Conservation (phyloP, 768 basidiomycete species). For the Paxillus involutus region DNA sequence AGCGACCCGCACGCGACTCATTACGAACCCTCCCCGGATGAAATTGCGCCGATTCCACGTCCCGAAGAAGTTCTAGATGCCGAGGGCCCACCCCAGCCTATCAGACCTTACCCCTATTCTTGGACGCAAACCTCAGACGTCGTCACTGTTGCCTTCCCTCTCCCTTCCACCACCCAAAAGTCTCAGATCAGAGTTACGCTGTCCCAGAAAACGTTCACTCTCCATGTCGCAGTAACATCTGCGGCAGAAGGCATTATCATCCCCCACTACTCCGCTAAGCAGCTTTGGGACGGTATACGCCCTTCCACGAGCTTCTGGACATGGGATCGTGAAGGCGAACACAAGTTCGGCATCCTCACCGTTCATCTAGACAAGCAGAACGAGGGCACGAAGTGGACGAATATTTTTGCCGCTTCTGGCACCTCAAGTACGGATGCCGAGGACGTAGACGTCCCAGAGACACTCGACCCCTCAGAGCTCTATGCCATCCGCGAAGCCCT, state of each 20-base stretch:
- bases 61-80: slow-evolving; percentile 54
- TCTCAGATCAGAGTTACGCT: slow-evolving; percentile 67
- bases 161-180: slow-evolving; percentile 70
- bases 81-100: slow-evolving; percentile 28
- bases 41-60: slow-evolving; percentile 69
- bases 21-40: slow-evolving; percentile 63
- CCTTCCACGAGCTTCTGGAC: slow-evolving; percentile 89
- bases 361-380: slow-evolving; percentile 87
- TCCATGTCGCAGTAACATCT: slow-evolving; percentile 52
- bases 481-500: slow-evolving; percentile 76
- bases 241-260: slow-evolving; percentile 33
- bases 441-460: slow-evolving; percentile 79
- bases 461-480: slow-evolving; percentile 82
- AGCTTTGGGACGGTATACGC: slow-evolving; percentile 80
- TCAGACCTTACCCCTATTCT: slow-evolving; percentile 78
- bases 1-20: slow-evolving; percentile 29
- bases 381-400: slow-evolving; percentile 82
- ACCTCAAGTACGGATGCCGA: slow-evolving; percentile 33
- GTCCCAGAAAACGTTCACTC: slow-evolving; percentile 60
- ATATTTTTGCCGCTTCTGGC: slow-evolving; percentile 68
- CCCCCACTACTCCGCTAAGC: slow-evolving; percentile 60
- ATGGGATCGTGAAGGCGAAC: slow-evolving; percentile 78
- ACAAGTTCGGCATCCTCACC: slow-evolving; percentile 67
- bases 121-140: slow-evolving; percentile 90
- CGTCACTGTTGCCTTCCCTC: slow-evolving; percentile 78